Evolutionary conservation across 139 green algal genomes (phyloP).

Genomic region (Chlamydomonas urium): DNA sequence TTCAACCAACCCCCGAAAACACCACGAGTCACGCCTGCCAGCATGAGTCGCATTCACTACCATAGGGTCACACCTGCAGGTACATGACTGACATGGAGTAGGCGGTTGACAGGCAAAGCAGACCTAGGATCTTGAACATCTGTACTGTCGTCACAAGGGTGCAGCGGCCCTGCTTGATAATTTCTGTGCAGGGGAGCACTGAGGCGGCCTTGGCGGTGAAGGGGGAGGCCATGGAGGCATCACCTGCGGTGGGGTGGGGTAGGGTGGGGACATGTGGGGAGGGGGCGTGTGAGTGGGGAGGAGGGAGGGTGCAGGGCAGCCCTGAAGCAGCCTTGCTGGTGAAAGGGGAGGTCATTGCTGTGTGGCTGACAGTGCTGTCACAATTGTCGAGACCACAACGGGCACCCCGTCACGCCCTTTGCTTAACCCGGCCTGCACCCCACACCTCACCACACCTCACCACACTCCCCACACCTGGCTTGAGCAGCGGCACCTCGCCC

Average conservation of each 20-base stretch:
- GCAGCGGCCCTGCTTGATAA: slow-evolving; percentile 85
- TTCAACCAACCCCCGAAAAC: too few relatives aligned
- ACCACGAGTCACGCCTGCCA: too few relatives aligned
- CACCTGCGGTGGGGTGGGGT: slow-evolving; percentile 32
- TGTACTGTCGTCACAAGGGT: slow-evolving; percentile 86
- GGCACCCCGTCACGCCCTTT: not conserved
- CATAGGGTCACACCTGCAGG: slow-evolving; percentile 38
- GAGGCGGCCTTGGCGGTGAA: slow-evolving; percentile 82
- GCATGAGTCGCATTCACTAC: not conserved
- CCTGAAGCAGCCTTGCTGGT: not conserved
- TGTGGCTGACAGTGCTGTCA: too few relatives aligned
- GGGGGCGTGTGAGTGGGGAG: not conserved
- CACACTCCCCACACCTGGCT: slow-evolving; percentile 39
- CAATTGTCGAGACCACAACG: not conserved
- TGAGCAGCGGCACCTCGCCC: slow-evolving; percentile 57
- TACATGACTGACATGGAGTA: slow-evolving; percentile 93
- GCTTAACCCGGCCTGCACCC: not conserved
- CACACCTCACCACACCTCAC: not conserved
- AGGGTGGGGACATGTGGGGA: not conserved
- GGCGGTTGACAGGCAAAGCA: slow-evolving; percentile 90
- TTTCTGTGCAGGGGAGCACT: slow-evolving; percentile 78
- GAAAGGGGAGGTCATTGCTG: not conserved
- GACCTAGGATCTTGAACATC: slow-evolving; percentile 99
- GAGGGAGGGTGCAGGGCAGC: not conserved
- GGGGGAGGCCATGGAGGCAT: slow-evolving; percentile 84